Conservation (phyloP, 176 grass and related monocot genomes). For the Oryza officinalis region DNA sequence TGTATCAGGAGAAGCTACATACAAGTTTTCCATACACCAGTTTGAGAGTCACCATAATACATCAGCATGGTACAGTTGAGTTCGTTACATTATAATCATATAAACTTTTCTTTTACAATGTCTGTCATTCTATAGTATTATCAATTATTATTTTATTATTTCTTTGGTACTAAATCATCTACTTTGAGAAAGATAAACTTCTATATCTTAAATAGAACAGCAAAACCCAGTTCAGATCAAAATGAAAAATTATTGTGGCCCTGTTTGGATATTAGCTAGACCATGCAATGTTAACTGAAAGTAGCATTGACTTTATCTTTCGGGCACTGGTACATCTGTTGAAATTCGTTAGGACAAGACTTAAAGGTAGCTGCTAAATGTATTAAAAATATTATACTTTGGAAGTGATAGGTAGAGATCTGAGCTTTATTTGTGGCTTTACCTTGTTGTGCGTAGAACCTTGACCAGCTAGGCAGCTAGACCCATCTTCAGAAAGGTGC, state of each 20-base stretch:
- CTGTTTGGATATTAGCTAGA: neutral
- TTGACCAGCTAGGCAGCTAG: slow-evolving; percentile 37
- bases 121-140: neutral
- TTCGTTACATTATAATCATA: neutral
- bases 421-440: slow-evolving; percentile 21
- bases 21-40: neutral
- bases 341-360: neutral
- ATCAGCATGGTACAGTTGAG: neutral
- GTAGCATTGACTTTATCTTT: neutral
- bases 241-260: neutral
- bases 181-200: neutral
- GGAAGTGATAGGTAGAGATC: slow-evolving; percentile 1
- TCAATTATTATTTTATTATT: neutral
- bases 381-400: slow-evolving; percentile 4
- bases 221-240: slow-evolving; percentile 14
- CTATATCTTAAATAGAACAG: slow-evolving; percentile 1
- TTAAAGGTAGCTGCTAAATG: slow-evolving; percentile 19
- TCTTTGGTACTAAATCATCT: slow-evolving; percentile 12
- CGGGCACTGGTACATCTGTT: neutral
- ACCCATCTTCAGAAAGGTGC: slow-evolving; percentile 20
- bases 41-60: slow-evolving; percentile 25
- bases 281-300: slow-evolving; percentile 8
- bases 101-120: neutral
- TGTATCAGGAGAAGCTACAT: neutral
- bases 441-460: neutral